Percentiles rank a stretch among this genome's conserved stretches.
Conservation (phyloP, 176 grass and related monocot genomes). For the Leersia perrieri region DNA sequence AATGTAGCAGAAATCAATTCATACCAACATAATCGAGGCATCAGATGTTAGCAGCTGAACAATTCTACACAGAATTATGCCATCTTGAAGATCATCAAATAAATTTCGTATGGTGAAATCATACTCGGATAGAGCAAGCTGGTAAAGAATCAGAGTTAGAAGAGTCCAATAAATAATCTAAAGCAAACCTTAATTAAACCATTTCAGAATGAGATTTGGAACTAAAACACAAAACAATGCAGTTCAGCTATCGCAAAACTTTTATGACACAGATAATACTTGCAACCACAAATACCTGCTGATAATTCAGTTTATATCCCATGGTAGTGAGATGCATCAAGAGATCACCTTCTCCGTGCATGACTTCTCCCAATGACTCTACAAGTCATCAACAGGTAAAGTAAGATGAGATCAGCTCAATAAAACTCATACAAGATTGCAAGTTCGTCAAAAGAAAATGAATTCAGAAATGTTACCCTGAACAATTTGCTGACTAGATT, state of each 20-base stretch:
- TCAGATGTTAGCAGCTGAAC: constrained; percentile 54
- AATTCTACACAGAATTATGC: constrained; percentile 61
- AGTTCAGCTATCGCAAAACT: constrained; percentile 2
- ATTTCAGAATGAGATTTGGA: not conserved
- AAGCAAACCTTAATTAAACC: not conserved
- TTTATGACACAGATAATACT: not conserved
- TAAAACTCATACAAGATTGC: not conserved
- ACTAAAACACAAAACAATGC: not conserved
- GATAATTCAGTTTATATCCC: constrained; percentile 56
- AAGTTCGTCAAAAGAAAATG: not conserved
- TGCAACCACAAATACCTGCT: constrained; percentile 44
- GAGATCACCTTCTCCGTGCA: constrained; percentile 80
- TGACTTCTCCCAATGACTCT: constrained; percentile 62
- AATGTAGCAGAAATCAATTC: not conserved
- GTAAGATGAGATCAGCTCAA: not conserved
- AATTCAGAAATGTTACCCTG: constrained; percentile 40
- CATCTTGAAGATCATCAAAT: constrained; percentile 76
- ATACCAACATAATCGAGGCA: constrained; percentile 53
- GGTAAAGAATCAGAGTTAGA: constrained; percentile 34
- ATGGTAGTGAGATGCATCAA: constrained; percentile 51
- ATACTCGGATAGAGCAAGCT: constrained; percentile 59
- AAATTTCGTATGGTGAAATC: constrained; percentile 53
- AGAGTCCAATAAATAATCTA: constrained; percentile 3
- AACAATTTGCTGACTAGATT: constrained; percentile 59
- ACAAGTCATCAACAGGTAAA: constrained; percentile 29